phyloP scores from a whole-genome alignment of 2,329 filamentous ascomycete genomes.

The Penicillium hordei region DNA sequence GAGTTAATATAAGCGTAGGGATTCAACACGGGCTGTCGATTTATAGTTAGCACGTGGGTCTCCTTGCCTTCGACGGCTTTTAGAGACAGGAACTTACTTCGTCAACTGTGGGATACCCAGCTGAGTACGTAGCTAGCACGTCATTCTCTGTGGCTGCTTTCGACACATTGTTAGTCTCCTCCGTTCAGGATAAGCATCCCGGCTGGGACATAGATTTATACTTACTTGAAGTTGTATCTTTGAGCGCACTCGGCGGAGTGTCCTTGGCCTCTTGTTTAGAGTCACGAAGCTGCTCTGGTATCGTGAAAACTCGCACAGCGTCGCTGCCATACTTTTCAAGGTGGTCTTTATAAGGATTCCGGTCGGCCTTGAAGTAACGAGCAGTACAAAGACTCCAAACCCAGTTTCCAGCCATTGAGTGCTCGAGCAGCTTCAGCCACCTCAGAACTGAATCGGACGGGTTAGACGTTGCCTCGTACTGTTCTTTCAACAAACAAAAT shows the following conservation, averaged over 20 bases:
- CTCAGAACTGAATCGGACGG: neutral
- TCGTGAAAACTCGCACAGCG: neutral
- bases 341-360: neutral
- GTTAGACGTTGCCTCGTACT: neutral
- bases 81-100: neutral
- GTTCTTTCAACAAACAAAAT: neutral
- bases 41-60: neutral
- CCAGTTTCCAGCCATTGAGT: neutral
- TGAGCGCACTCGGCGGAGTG: no score
- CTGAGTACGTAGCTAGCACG: neutral
- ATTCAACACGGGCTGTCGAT: neutral
- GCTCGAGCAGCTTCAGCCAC: neutral
- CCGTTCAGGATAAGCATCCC: neutral
- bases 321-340: neutral
- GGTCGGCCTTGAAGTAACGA: neutral
- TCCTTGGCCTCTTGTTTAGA: neutral
- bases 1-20: neutral
- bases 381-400: neutral
- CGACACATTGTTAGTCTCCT: neutral
- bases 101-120: neutral
- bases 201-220: neutral
- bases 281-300: neutral
- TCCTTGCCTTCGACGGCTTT: neutral
- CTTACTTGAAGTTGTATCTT: neutral
- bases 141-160: neutral